A percentile compares a stretch with the other conserved stretches of the same genome.
Conservation (phyloP, 257 asterid species). For the Echium plantagineum region DNA sequence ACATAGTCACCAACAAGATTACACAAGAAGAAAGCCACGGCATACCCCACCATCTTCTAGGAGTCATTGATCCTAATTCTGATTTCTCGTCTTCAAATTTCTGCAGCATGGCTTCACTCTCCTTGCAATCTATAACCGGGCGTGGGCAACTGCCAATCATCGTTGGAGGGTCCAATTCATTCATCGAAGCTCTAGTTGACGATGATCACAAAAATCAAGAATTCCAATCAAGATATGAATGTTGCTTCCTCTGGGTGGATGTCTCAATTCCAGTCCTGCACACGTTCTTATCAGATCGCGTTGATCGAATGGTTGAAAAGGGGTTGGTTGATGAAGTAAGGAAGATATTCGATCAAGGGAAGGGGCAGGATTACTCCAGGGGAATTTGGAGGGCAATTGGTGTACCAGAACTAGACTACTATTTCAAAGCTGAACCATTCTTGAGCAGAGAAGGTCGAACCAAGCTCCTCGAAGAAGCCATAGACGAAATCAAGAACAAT, state of each 20-base stretch:
- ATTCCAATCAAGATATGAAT: constrained; percentile 39
- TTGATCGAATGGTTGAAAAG: constrained; percentile 59
- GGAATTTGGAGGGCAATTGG: constrained; percentile 85
- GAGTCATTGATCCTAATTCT: constrained; percentile 21
- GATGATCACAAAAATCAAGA: constrained; percentile 4
- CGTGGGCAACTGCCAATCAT: constrained; percentile 30
- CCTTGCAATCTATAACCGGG: constrained; percentile 11
- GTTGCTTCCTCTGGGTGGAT: constrained; percentile 83
- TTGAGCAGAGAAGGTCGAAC: constrained; percentile 26
- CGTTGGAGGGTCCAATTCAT: constrained; percentile 39
- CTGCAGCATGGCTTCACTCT: constrained; percentile 18
- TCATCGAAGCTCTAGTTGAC: constrained; percentile 25
- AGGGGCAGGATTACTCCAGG: constrained; percentile 36
- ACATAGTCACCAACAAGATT: constrained; percentile 69
- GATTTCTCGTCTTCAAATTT: constrained; percentile 24
- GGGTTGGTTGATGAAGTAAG: constrained; percentile 65
- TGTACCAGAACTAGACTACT: constrained; percentile 62
- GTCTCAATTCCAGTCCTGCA: constrained; percentile 51
- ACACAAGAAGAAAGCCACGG: constrained; percentile 67
- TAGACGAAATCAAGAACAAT: constrained; percentile 44
- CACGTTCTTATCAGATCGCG: constrained; percentile 53
- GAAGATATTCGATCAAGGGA: constrained; percentile 29
- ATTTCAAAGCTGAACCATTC: constrained; percentile 31
- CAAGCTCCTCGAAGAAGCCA: constrained; percentile 40
- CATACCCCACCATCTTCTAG: constrained; percentile 65